Conservation (phyloP, 225 moss, liverwort and hornwort genomes). For the Takakia lepidozioides region DNA sequence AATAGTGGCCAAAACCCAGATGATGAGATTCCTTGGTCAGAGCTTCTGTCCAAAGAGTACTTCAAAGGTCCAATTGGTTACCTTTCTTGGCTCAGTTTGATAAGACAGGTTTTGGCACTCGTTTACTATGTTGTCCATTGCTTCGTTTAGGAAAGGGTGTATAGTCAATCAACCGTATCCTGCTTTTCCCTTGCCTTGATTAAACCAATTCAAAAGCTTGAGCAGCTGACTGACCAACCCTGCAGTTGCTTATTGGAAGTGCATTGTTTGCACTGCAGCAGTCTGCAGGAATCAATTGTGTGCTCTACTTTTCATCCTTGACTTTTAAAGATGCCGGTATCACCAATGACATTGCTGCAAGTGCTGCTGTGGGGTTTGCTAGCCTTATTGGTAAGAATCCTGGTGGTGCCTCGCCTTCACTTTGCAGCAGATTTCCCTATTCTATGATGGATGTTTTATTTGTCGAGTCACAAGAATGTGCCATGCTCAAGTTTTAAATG, state of each 20-base stretch:
- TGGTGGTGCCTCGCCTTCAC: not conserved
- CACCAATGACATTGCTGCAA: slow-evolving; percentile 67
- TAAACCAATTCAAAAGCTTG: too few species aligned
- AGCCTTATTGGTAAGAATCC: slow-evolving; percentile 64
- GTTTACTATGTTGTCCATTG: not conserved
- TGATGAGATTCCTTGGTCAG: slow-evolving; percentile 84
- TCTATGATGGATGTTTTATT: too few species aligned
- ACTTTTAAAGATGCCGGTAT: slow-evolving; percentile 92
- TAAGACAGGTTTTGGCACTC: too few species aligned
- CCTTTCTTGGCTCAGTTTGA: slow-evolving; percentile 3
- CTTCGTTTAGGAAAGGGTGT: not conserved
- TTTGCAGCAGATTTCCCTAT: not conserved
- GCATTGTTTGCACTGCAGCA: slow-evolving; percentile 85
- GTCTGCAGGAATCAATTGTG: slow-evolving; percentile 93
- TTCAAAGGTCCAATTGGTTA: slow-evolving; percentile 55
- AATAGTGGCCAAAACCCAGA: slow-evolving; percentile 36
- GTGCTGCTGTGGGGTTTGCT: slow-evolving; percentile 75
- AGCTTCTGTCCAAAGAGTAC: slow-evolving; percentile 66
- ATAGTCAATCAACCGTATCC: too few species aligned
- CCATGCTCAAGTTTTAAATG: too few species aligned
- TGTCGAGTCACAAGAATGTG: too few species aligned
- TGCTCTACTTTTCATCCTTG: slow-evolving; percentile 87
- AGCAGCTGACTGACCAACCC: not conserved
- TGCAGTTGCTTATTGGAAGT: slow-evolving; percentile 43
- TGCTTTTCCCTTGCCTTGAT: too few species aligned